These are phyloP conservation scores for Mucor circinelloides DNA, from an alignment of 371 early-diverging fungal genomes.

Conservation along the genomic window DNA sequence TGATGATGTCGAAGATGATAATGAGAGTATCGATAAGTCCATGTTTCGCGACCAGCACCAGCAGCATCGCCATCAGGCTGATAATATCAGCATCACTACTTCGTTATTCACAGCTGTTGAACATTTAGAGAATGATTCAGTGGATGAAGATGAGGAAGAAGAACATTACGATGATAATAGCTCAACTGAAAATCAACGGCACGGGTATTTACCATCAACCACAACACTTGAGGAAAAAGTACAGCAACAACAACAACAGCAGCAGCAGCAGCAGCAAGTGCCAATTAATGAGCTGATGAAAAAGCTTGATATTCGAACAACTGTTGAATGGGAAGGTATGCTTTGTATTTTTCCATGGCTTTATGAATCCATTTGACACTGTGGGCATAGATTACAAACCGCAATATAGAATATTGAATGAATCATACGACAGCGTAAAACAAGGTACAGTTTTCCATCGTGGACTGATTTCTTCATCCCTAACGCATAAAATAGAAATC, in stretches of 20 bases:
- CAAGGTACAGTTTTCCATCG: conserved; percentile 12
- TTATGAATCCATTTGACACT: background rate
- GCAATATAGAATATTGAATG: conserved; percentile 34
- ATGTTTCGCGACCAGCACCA: background rate
- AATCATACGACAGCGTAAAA: conserved; percentile 29
- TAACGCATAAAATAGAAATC: conserved; percentile 16
- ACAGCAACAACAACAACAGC: background rate
- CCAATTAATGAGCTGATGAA: conserved; percentile 1
- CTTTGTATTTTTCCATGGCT: too few relatives aligned
- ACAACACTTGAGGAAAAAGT: background rate
- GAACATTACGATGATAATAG: conserved; percentile 6
- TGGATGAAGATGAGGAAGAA: conserved; percentile 1
- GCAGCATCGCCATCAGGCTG: conserved; percentile 5
- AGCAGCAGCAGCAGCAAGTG: background rate
- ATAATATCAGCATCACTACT: conserved; percentile 11
- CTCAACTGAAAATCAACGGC: conserved; percentile 10
- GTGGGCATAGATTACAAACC: conserved; percentile 28
- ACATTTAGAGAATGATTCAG: conserved; percentile 4
- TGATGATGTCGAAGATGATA: conserved; percentile 12
- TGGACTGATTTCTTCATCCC: background rate
- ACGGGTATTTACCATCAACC: conserved; percentile 6
- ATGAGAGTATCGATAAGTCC: conserved; percentile 1
- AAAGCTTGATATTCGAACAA: conserved; percentile 1
- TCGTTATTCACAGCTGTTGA: conserved; percentile 28
- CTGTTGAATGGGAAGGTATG: conserved; percentile 21